phyloP scores from a whole-genome alignment of 2,329 filamentous ascomycete genomes.

The Dendrostoma leiphaemia region DNA sequence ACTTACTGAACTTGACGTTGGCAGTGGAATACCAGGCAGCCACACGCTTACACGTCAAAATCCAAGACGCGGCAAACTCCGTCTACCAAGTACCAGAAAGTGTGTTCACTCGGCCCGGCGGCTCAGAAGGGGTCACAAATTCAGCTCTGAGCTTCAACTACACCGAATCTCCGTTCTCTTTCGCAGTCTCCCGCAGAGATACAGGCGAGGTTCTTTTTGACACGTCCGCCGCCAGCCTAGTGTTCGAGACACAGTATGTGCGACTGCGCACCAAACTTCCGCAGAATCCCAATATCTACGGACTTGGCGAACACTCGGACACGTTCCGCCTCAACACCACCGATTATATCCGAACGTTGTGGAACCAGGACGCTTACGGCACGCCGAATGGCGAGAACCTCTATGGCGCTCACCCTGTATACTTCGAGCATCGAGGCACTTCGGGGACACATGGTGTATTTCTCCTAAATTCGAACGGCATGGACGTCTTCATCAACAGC shows the following conservation, averaged over 20 bases:
- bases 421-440: constrained; percentile 66
- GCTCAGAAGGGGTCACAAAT: constrained; percentile 17
- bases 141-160: constrained; percentile 33
- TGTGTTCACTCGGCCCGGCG: constrained; percentile 60
- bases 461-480: constrained; percentile 70
- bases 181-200: constrained; percentile 35
- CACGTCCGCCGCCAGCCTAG: constrained; percentile 61
- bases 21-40: constrained; percentile 68
- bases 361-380: constrained; percentile 65
- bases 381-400: constrained; percentile 63
- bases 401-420: constrained; percentile 74
- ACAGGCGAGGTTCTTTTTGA: constrained; percentile 63
- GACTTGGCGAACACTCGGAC: constrained; percentile 76
- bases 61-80: constrained; percentile 66
- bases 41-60: constrained; percentile 70
- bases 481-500: constrained; percentile 74
- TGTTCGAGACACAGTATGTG: constrained; percentile 79
- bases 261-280: constrained; percentile 70
- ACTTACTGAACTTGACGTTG: constrained; percentile 60
- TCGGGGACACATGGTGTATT: constrained; percentile 63
- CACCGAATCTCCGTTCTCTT: constrained; percentile 37
- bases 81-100: constrained; percentile 74
- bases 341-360: constrained; percentile 68
- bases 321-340: constrained; percentile 65
- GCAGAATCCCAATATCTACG: constrained; percentile 68